Evolutionary conservation across 805 yeast species (phyloP).

Genomic region (Lipomyces chichibuensis): DNA sequence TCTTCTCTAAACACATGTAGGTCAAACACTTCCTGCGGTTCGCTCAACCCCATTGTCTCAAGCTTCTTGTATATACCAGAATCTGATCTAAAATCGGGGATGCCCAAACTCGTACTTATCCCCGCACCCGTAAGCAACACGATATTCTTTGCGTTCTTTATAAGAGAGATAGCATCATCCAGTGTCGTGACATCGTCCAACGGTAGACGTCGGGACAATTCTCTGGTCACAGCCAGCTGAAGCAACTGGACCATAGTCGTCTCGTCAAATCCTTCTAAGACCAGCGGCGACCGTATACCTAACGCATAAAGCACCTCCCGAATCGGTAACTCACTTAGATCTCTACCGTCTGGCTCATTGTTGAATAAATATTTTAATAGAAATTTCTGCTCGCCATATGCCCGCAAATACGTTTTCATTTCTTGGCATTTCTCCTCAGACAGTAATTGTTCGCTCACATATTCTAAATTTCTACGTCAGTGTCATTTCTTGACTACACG

Average conservation of each 20-base stretch:
- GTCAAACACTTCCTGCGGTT: slow-evolving; percentile 91
- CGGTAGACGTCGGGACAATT: slow-evolving; percentile 58
- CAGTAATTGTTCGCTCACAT: not conserved
- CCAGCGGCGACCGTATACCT: slow-evolving; percentile 26
- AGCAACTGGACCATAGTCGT: slow-evolving; percentile 48
- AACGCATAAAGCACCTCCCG: slow-evolving; percentile 34
- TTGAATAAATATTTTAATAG: slow-evolving; percentile 14
- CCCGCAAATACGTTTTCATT: slow-evolving; percentile 18
- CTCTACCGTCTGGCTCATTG: not conserved
- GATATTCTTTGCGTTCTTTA: slow-evolving; percentile 61
- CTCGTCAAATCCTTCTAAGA: slow-evolving; percentile 47
- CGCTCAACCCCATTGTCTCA: slow-evolving; percentile 67
- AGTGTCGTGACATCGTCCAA: slow-evolving; percentile 58
- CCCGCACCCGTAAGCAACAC: slow-evolving; percentile 92
- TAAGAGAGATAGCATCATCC: slow-evolving; percentile 58
- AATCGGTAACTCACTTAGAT: slow-evolving; percentile 19
- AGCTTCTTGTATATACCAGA: slow-evolving; percentile 78
- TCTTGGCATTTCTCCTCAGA: slow-evolving; percentile 9
- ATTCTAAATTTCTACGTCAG: not conserved
- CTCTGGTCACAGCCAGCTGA: slow-evolving; percentile 61
- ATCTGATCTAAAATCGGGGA: slow-evolving; percentile 91
- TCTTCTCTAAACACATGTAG: slow-evolving; percentile 68
- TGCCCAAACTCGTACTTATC: slow-evolving; percentile 84
- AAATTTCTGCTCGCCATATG: slow-evolving; percentile 21
- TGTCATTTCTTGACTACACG: not conserved